Evolutionary conservation across 495 filamentous ascomycete genomes (phyloP), one percentile per base, ranked within the genome.

Genomic region (Penicillium ucsense): DNA sequence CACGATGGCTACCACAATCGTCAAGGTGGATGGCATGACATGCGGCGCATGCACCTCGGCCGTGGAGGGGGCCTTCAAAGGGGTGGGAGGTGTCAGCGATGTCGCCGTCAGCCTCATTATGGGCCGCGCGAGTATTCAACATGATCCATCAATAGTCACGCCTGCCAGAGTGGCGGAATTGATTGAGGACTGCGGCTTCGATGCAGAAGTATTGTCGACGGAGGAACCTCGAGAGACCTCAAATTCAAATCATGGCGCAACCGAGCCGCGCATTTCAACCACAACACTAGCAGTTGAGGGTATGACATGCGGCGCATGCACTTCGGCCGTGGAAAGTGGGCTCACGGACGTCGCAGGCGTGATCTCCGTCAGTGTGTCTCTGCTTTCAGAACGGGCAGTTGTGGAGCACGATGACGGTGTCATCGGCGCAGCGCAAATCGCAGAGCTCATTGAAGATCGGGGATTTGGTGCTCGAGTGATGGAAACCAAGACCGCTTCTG

Each of bases 301-400:
- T 29, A 98, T 98, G 92, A 97, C 92, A 5, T 96, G 91, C 59
- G 90, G 90, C 38, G 89, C 91, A 33, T 98, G 91, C 59, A 95
- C 90, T 6, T 86, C 88, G 42, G 88, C 90, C 1, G 79, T 98
- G 12, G 88, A 96, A 64, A 78, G 83, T 41, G 86, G 82, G 7
- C 85, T 95, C 67, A 81, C 75, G 48, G 68, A 75, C 43, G 71
- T 92, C 8, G 59, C 78, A 3, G 94, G 92, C 3, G 73, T 98
- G 7, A 77, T 77, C 36, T 80, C 84, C 50, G 92, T 97, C 65
- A 90, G 82, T 55, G 85, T 98, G 56, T 95, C 90, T 31, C 66
- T 97, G 41, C 78, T 82, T 29, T 80, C 81, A 2, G 81, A 84
- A 58, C 75, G 81, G 12, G 79, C 78, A 6, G 78, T 83, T 3